Base-by-base conservation (phyloP, 2,329 filamentous ascomycete genomes). In the Didymosphaeria variabile region DNA sequence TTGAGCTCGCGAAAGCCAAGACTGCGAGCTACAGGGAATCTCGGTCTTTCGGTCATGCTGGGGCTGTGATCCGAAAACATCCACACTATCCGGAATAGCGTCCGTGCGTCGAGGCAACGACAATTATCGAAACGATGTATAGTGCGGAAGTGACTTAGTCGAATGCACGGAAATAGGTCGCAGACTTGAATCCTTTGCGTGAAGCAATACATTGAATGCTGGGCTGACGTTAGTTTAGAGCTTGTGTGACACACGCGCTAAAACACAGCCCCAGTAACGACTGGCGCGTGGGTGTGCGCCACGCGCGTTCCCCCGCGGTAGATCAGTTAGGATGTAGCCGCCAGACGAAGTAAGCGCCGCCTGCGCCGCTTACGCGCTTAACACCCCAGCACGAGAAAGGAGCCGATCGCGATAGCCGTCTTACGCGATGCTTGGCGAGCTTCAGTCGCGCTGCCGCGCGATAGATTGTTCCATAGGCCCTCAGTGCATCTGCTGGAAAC, bases 141-240 rank as follows among this genome's bases (percentile, higher is more conserved):
- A 17, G 21, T 42, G 29, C 13, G n/a, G 21, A 17, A 21, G 31
- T 36, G 5, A 17, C 15, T 13, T 5, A 36, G n/a, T 3, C 19
- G 15, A 21, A 21, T 13, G 19, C 26, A 21, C 23, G 3, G 50
- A 32, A 36, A 23, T 26, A 19, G 21, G 17, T 32, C 29, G 29
- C 19, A 26, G 49, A 38, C 15, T 36, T 52, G 31, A 5, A 31
- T 10, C 26, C 6, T 7, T 17, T 17, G 38, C 32, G 8, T 21
- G 49, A 52, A 26, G 13, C 7, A 40, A 17, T 13, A 29, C 26
- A 29, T 29, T 6, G 32, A 23, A 1, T 42, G 36, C 36, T 34
- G 52, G 47, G 59, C 61, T 59, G 64, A 67, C 62, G 64, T 67
- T 64, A 54, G 53, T 64, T 64, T 63, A 64, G 53, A 62, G 59